A percentile compares a stretch with the other conserved stretches of the same genome.
Conservation (phyloP, 768 basidiomycete genomes). For the Pisolithus microcarpus region DNA sequence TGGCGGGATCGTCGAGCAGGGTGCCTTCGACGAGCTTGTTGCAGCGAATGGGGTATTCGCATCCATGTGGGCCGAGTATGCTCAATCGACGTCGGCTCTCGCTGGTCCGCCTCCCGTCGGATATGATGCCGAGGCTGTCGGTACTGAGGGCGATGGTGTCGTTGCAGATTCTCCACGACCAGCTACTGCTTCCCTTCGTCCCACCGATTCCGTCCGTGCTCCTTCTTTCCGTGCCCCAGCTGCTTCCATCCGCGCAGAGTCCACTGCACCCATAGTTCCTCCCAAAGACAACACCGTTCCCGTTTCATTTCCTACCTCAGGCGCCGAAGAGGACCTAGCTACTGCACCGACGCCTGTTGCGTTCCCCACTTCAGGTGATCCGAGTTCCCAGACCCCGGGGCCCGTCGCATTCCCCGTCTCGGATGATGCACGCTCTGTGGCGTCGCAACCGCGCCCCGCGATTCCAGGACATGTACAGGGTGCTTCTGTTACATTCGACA, state of each 20-base stretch:
- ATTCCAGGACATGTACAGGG: conserved; percentile 12
- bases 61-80: conserved; percentile 84
- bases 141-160: conserved; percentile 12
- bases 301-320: conserved; percentile 30
- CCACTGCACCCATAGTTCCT: conserved; percentile 23
- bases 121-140: conserved; percentile 19
- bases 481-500: conserved; percentile 63
- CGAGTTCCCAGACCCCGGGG: conserved; percentile 14
- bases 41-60: conserved; percentile 68
- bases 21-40: conserved; percentile 72
- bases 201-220: conserved; percentile 1
- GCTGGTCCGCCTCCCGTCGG: conserved; percentile 24
- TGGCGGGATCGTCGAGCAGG: conserved; percentile 80
- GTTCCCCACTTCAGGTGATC: conserved; percentile 31
- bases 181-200: conserved; percentile 10
- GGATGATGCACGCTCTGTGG: conserved; percentile 26
- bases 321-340: conserved; percentile 7
- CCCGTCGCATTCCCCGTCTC: conserved; percentile 39
- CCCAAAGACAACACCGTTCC: conserved; percentile 21
- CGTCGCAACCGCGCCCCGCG: conserved; percentile 18
- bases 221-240: conserved; percentile 11
- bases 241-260: conserved; percentile 15
- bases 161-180: conserved; percentile 12
- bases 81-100: conserved; percentile 46
- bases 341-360: conserved; percentile 21